Base-by-base conservation (phyloP, 148 eudicot species). In the Hydrangea macrophylla region DNA sequence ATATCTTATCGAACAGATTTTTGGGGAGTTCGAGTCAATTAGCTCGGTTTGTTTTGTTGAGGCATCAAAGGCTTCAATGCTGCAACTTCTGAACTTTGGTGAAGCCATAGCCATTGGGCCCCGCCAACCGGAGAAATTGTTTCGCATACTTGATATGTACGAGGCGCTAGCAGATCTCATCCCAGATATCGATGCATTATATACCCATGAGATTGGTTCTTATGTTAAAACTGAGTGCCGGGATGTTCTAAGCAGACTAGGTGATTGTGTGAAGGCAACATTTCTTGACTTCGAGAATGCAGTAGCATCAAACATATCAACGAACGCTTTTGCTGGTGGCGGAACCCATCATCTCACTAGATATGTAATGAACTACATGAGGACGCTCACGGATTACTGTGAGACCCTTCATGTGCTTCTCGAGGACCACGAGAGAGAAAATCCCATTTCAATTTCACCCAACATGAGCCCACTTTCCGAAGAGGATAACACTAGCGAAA, bases 61-160 rank as follows among this genome's bases (percentile, higher is more conserved):
- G 64, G 83, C 89, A 11, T 88, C 98, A n/a, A 88, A 80, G 51
- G 66, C 82, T 44, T 70, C 92, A 2, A 76, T 88, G 64, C 60
- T 83, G 77, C 89, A 75, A 71, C 82, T 93, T 45, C 70, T 93
- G 64, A 86, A 82, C 69, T 86, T 93, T 53, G 88, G 82, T 6
- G 92, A 88, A 70, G 98, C 96, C 42, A 81, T 93, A 42, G 85
- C 96, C 58, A 78, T 93, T 60, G 84, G 95, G 5, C 89, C 95
- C 33, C 90, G 79, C 72, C 80, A 76, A 28, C 96, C 96, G 0
- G 96, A 93, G 64, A 90, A 90, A 65, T 68, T 93, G 74, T 75
- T 79, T 54, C 74, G 90, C 18, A 72, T 90, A 57, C 91, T 93
- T 26, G 87, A 85, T 74, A 85, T 85, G 96, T 85, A 84, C 39